Percentiles rank a stretch among this genome's conserved stretches.
Evolutionary conservation across 305 asterid genomes (phyloP).

Genomic region (Monarda citriodora): DNA sequence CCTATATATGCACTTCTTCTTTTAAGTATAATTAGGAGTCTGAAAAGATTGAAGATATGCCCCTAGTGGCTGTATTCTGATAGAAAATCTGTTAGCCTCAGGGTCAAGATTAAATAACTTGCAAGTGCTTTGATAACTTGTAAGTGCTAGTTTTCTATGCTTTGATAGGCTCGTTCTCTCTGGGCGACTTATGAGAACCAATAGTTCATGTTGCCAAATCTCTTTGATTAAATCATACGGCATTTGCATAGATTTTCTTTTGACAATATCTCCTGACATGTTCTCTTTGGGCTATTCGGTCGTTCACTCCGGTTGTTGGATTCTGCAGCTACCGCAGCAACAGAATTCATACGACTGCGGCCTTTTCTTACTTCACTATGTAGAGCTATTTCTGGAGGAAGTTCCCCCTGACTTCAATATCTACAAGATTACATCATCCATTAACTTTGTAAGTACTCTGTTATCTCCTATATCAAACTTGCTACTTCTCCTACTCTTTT

Average conservation of each 20-base stretch:
- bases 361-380: conserved; percentile 94
- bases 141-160: conserved; percentile 3
- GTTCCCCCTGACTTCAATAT: conserved; percentile 67
- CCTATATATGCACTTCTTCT: conserved; percentile 5
- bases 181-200: conserved; percentile 9
- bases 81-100: conserved; percentile 9
- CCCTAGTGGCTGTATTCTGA: conserved; percentile 8
- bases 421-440: conserved; percentile 58
- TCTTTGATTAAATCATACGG: conserved; percentile 14
- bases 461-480: conserved; percentile 12
- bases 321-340: conserved; percentile 95
- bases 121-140: too few species aligned
- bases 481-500: too few species aligned
- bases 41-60: conserved; percentile 13
- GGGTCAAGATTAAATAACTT: too few species aligned
- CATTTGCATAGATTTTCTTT: conserved; percentile 12
- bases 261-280: background rate
- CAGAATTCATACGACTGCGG: conserved; percentile 93
- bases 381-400: conserved; percentile 88
- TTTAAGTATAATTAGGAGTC: conserved; percentile 7
- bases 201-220: conserved; percentile 4
- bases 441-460: conserved; percentile 71
- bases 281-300: conserved; percentile 18
- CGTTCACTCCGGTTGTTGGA: conserved; percentile 25
- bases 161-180: conserved; percentile 8